Evolutionary conservation across 768 basidiomycete species (phyloP).

Genomic region (Termitomyces eurrhizus): DNA sequence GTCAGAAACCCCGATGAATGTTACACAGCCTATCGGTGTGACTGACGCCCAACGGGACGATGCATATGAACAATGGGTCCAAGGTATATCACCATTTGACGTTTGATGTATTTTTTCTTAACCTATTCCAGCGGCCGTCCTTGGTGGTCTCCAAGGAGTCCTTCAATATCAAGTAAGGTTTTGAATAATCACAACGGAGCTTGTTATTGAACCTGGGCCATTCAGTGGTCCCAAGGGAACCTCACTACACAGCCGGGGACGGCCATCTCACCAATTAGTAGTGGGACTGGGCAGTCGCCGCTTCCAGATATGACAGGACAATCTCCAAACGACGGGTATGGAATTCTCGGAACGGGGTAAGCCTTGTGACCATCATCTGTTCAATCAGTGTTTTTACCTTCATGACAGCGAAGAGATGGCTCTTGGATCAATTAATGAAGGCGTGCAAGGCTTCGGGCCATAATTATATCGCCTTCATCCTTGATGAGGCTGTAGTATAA

Average conservation of each 20-base stretch:
- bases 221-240: slow-evolving; percentile 54
- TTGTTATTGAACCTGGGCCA: slow-evolving; percentile 2
- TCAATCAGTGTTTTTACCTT: neutral
- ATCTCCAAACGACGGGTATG: slow-evolving; percentile 70
- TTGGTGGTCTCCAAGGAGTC: slow-evolving; percentile 37
- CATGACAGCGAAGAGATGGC: slow-evolving; percentile 24
- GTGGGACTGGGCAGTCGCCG: slow-evolving; percentile 29
- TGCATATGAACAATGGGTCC: slow-evolving; percentile 53
- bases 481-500: neutral
- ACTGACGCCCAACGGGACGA: slow-evolving; percentile 49
- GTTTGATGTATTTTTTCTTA: neutral
- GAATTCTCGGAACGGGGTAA: slow-evolving; percentile 36
- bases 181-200: neutral
- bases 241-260: slow-evolving; percentile 46
- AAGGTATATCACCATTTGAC: slow-evolving; percentile 25
- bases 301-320: slow-evolving; percentile 35
- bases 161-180: slow-evolving; percentile 42
- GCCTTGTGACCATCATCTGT: slow-evolving; percentile 11
- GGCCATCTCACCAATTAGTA: slow-evolving; percentile 31
- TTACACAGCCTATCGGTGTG: slow-evolving; percentile 39
- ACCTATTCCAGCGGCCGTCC: slow-evolving; percentile 34
- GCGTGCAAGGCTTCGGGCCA: slow-evolving; percentile 31
- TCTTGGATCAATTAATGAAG: slow-evolving; percentile 26
- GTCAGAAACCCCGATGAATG: slow-evolving; percentile 2
- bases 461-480: neutral